Evolutionary conservation across 495 filamentous ascomycete species (phyloP).

Genomic region (Aspergillus taichungensis): DNA sequence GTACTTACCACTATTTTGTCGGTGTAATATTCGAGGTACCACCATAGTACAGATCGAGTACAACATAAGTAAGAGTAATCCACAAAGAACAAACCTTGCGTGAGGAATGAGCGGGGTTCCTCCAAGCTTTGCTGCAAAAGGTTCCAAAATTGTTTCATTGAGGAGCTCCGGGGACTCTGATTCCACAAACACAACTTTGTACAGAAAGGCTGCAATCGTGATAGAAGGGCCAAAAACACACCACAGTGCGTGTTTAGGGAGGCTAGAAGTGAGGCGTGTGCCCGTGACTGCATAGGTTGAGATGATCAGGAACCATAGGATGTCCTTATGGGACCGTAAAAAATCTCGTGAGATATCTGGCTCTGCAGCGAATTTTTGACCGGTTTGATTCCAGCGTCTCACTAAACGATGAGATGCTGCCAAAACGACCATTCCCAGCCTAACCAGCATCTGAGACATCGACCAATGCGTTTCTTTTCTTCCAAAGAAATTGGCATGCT

Average conservation of each 20-base stretch:
- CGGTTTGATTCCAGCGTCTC: constrained; percentile 89
- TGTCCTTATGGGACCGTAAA: constrained; percentile 47
- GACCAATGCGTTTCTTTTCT: not conserved
- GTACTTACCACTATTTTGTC: too few relatives aligned
- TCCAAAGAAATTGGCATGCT: not conserved
- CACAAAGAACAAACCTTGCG: constrained; percentile 36
- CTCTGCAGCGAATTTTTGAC: constrained; percentile 84
- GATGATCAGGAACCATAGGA: constrained; percentile 70
- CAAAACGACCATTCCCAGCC: constrained; percentile 15
- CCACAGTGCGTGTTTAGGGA: constrained; percentile 20
- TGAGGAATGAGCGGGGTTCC: constrained; percentile 39
- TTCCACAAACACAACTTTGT: constrained; percentile 74
- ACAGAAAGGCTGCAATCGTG: constrained; percentile 54
- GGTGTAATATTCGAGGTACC: too few relatives aligned
- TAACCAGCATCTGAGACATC: constrained; percentile 1
- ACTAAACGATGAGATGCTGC: constrained; percentile 49
- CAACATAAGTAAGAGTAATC: constrained; percentile 36
- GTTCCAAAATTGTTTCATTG: constrained; percentile 38
- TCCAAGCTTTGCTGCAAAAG: constrained; percentile 39
- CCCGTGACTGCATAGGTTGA: constrained; percentile 54
- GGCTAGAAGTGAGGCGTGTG: constrained; percentile 22
- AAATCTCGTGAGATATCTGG: constrained; percentile 71
- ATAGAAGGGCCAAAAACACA: constrained; percentile 13
- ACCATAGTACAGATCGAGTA: constrained; percentile 13
- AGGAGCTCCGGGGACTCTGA: constrained; percentile 84